phyloP scores from a whole-genome alignment of 768 basidiomycete species.

The Crucibulum laeve region DNA sequence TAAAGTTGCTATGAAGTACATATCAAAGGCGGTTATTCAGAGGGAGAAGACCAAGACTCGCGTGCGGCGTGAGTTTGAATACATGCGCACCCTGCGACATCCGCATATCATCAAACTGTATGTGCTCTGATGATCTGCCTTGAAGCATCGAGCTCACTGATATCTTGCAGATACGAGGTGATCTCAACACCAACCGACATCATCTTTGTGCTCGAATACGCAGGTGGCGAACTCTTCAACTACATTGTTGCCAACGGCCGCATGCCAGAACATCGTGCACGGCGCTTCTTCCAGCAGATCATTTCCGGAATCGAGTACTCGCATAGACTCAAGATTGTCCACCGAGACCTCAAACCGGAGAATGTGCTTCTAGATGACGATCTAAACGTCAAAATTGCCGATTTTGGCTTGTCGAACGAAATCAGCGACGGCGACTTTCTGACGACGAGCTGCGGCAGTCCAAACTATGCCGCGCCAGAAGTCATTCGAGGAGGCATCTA shows the following conservation, averaged over 20 bases:
- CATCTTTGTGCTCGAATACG: slow-evolving; percentile 97
- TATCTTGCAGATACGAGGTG: slow-evolving; percentile 65
- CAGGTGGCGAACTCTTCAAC: slow-evolving; percentile 95
- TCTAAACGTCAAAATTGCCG: slow-evolving; percentile 95
- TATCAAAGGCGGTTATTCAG: slow-evolving; percentile 91
- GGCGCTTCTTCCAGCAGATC: slow-evolving; percentile 97
- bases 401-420: slow-evolving; percentile 95
- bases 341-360: slow-evolving; percentile 97
- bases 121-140: slow-evolving; percentile 18
- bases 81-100: slow-evolving; percentile 90
- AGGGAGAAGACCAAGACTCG: slow-evolving; percentile 88
- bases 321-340: slow-evolving; percentile 94
- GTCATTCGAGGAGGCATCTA: slow-evolving; percentile 95
- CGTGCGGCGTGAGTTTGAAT: slow-evolving; percentile 94
- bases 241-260: slow-evolving; percentile 94
- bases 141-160: slow-evolving; percentile 8
- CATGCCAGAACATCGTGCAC: slow-evolving; percentile 83
- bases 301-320: slow-evolving; percentile 97
- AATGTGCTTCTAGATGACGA: slow-evolving; percentile 86
- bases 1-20: slow-evolving; percentile 96
- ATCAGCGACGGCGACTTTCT: slow-evolving; percentile 96
- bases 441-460: slow-evolving; percentile 96
- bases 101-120: slow-evolving; percentile 98
- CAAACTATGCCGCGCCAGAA: slow-evolving; percentile 98
- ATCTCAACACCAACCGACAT: slow-evolving; percentile 95